Conservation (phyloP, 306 rosid genomes). For the Glycine latifolia region DNA sequence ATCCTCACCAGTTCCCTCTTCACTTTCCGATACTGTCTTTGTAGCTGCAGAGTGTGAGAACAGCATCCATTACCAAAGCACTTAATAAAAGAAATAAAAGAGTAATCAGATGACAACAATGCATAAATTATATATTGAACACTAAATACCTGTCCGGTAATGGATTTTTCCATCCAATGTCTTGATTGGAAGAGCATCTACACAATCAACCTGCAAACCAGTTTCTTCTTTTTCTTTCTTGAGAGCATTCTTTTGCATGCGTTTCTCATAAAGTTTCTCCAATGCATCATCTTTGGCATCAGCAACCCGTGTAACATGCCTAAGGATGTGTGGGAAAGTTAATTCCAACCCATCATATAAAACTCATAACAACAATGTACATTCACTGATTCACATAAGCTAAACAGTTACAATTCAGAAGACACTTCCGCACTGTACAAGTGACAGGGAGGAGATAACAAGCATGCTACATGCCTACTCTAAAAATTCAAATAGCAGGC, state of each 20-base stretch:
- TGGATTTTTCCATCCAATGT: slow-evolving; percentile 75
- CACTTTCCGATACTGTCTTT: slow-evolving; percentile 52
- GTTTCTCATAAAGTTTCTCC: slow-evolving; percentile 88
- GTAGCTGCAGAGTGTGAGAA: slow-evolving; percentile 54
- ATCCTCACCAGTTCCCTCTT: slow-evolving; percentile 60
- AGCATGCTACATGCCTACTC: too few relatives aligned
- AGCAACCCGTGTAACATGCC: slow-evolving; percentile 96
- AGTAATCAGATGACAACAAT: slow-evolving; percentile 18
- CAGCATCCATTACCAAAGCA: slow-evolving; percentile 22
- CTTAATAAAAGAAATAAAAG: slow-evolving; percentile 11
- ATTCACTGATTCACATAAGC: background rate
- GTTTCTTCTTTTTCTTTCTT: slow-evolving; percentile 68
- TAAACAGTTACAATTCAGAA: background rate
- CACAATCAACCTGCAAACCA: slow-evolving; percentile 74
- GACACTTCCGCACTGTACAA: background rate
- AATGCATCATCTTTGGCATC: slow-evolving; percentile 85
- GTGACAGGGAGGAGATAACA: too few relatives aligned
- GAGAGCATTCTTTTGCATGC: slow-evolving; percentile 64
- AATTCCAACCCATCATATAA: slow-evolving; percentile 17
- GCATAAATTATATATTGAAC: slow-evolving; percentile 8
- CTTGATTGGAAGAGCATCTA: slow-evolving; percentile 92
- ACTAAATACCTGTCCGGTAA: slow-evolving; percentile 65
- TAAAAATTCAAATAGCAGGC: too few relatives aligned
- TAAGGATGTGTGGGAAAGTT: slow-evolving; percentile 39
- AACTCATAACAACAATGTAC: slow-evolving; percentile 26